These are phyloP conservation scores for Candida anutae DNA, from an alignment of 1,139 yeast species.

Conservation along the genomic window DNA sequence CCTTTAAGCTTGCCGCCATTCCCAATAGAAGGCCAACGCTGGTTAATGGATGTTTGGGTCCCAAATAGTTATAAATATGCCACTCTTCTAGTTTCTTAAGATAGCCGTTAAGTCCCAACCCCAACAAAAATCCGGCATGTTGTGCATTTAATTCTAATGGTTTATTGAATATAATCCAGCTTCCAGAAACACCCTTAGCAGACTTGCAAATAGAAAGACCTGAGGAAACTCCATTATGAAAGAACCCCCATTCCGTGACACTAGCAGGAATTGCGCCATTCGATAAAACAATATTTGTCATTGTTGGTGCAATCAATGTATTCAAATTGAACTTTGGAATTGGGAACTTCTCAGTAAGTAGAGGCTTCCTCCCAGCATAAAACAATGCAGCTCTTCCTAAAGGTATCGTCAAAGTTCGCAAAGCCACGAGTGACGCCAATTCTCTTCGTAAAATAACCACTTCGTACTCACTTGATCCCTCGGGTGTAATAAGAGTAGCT, in stretches of 20 bases:
- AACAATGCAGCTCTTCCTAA: constrained; percentile 71
- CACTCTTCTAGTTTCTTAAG: constrained; percentile 81
- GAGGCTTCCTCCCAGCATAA: constrained; percentile 65
- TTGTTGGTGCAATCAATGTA: constrained; percentile 58
- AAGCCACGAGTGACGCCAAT: constrained; percentile 55
- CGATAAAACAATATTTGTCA: constrained; percentile 56
- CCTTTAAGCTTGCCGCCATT: constrained; percentile 81
- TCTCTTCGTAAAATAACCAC: constrained; percentile 51
- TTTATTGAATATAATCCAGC: constrained; percentile 87
- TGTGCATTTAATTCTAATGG: constrained; percentile 68
- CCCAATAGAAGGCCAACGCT: constrained; percentile 86
- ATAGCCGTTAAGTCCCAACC: constrained; percentile 89
- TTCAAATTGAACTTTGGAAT: constrained; percentile 70
- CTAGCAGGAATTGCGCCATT: constrained; percentile 45
- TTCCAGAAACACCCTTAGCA: constrained; percentile 71
- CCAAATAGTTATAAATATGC: constrained; percentile 91
- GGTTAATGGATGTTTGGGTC: constrained; percentile 80
- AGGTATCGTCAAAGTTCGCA: constrained; percentile 70
- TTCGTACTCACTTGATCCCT: constrained; percentile 47
- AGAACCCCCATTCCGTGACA: constrained; percentile 73
- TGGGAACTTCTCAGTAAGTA: constrained; percentile 78
- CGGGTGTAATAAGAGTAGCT: constrained; percentile 33
- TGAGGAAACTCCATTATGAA: constrained; percentile 87
- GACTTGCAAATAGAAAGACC: constrained; percentile 71
- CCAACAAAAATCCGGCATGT: constrained; percentile 93